These are phyloP conservation scores for Kodamaea neixiangensis DNA, from an alignment of 805 yeast species.

Conservation along the genomic window DNA sequence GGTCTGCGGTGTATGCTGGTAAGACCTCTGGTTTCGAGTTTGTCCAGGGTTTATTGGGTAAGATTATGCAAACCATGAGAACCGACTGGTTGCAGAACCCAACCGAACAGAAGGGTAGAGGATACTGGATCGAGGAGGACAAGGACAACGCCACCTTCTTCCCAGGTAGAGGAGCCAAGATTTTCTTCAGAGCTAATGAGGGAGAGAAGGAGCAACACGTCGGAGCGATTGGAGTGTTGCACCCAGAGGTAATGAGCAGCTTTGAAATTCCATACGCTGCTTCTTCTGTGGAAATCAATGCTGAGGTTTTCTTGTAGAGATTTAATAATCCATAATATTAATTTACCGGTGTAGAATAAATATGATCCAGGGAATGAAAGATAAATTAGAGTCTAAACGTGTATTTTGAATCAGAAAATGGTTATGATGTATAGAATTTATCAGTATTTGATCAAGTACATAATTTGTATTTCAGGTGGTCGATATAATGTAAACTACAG, in stretches of 20 bases:
- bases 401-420: too few relatives aligned
- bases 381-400: too few relatives aligned
- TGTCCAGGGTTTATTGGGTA: constrained; percentile 92
- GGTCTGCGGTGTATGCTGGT: constrained; percentile 94
- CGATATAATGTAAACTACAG: too few relatives aligned
- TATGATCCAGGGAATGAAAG: too few relatives aligned
- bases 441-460: too few relatives aligned
- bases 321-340: constrained; percentile 8
- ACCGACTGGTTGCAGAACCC: constrained; percentile 74
- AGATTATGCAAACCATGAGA: constrained; percentile 94
- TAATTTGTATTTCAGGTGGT: too few relatives aligned
- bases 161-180: constrained; percentile 96
- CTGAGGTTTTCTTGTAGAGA: constrained; percentile 75
- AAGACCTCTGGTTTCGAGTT: constrained; percentile 93
- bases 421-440: too few relatives aligned
- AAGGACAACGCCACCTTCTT: constrained; percentile 70
- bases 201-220: constrained; percentile 59
- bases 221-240: constrained; percentile 92
- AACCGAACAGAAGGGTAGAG: constrained; percentile 56
- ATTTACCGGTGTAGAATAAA: not conserved
- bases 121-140: constrained; percentile 84
- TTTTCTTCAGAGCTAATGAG: constrained; percentile 67
- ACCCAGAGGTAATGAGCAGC: constrained; percentile 84
- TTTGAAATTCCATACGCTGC: constrained; percentile 95
- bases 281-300: constrained; percentile 84